Evolutionary conservation across 768 basidiomycete genomes (phyloP).

Genomic region (Mycena pura): DNA sequence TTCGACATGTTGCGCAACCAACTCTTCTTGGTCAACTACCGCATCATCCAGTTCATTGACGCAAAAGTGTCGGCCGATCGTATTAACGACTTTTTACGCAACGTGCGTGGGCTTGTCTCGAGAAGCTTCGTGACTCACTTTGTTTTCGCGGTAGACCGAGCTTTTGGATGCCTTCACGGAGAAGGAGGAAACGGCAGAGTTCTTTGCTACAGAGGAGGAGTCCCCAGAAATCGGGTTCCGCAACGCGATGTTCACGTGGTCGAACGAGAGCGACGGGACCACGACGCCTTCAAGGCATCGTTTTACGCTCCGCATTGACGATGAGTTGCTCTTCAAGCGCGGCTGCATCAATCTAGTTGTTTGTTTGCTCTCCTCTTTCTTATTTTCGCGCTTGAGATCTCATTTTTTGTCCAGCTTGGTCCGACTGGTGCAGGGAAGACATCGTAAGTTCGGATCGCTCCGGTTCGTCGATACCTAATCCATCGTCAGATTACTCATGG

Average conservation of each 20-base stretch:
- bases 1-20: constrained; percentile 67
- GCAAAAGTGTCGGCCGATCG: constrained; percentile 72
- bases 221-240: constrained; percentile 52
- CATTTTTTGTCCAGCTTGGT: no score
- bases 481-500: background rate
- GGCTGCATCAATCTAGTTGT: constrained; percentile 62
- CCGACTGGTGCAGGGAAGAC: constrained; percentile 70
- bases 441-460: constrained; percentile 69
- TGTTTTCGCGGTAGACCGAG: constrained; percentile 46
- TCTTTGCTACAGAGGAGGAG: constrained; percentile 4
- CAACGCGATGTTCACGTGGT: constrained; percentile 64
- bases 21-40: constrained; percentile 42
- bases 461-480: constrained; percentile 34
- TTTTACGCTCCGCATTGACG: constrained; percentile 57
- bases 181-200: constrained; percentile 1
- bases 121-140: background rate
- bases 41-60: constrained; percentile 41
- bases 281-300: constrained; percentile 47
- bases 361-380: no score
- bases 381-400: no score
- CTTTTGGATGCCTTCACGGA: constrained; percentile 49
- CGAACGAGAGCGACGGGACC: constrained; percentile 31
- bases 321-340: constrained; percentile 57
- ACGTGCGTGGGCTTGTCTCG: constrained; percentile 30
- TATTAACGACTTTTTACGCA: constrained; percentile 45